Conservation (phyloP, 2,329 filamentous ascomycete species). For the Hymenoscyphus infarciens region DNA sequence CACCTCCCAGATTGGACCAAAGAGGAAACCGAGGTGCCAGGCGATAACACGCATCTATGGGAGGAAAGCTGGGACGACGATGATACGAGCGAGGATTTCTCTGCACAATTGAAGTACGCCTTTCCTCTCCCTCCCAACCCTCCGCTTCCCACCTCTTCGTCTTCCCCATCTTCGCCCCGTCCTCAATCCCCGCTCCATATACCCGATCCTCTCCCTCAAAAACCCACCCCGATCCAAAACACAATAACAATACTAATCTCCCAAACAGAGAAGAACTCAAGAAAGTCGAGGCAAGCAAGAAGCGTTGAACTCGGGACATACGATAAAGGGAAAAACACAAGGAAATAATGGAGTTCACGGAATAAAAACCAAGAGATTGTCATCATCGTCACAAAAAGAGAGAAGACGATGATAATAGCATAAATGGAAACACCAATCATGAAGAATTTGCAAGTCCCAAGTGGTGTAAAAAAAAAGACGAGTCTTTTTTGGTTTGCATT, state of each 20-base stretch:
- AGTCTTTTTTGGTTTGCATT: too few species aligned
- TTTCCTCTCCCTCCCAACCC: background rate
- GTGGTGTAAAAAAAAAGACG: too few species aligned
- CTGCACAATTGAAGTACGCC: constrained; percentile 83
- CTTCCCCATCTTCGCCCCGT: background rate
- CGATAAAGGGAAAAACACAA: constrained; percentile 28
- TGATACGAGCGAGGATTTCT: constrained; percentile 95
- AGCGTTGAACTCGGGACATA: constrained; percentile 42
- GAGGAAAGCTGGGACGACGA: constrained; percentile 99
- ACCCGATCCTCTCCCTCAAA: too few species aligned
- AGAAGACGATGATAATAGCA: constrained; percentile 30
- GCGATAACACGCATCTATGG: constrained; percentile 80
- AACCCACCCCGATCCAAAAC: too few species aligned
- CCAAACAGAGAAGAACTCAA: constrained; percentile 76
- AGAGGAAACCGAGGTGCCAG: constrained; percentile 84
- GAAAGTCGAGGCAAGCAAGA: constrained; percentile 80
- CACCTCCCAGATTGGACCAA: constrained; percentile 74
- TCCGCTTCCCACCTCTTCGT: too few species aligned
- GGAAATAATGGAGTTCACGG: constrained; percentile 30
- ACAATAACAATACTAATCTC: background rate
- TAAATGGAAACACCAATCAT: background rate
- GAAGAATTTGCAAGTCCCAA: too few species aligned
- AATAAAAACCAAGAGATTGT: constrained; percentile 14
- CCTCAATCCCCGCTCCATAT: background rate
- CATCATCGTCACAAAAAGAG: constrained; percentile 25